These are phyloP conservation scores for Alectoria sarmentosa DNA, from an alignment of 495 filamentous ascomycete genomes.

Conservation along the genomic window DNA sequence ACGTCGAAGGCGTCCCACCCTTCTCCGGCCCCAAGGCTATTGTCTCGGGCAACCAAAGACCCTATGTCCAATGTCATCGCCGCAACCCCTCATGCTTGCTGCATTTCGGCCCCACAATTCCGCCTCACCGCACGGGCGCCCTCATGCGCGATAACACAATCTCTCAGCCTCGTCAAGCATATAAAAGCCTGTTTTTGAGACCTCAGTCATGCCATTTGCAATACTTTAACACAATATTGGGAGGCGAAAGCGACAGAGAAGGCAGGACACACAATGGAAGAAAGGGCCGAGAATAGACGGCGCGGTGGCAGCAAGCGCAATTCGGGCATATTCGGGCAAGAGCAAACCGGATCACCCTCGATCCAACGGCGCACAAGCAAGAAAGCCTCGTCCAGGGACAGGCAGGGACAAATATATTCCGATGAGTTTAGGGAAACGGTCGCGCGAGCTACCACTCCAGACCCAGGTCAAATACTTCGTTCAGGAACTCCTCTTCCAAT, in stretches of 20 bases:
- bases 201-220: constrained; percentile 4
- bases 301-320: constrained; percentile 24
- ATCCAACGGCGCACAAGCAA: constrained; percentile 46
- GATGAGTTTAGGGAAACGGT: constrained; percentile 44
- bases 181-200: not conserved
- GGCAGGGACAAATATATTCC: constrained; percentile 47
- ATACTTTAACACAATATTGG: not conserved
- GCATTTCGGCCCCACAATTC: constrained; percentile 3
- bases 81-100: not conserved
- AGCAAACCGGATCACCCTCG: constrained; percentile 23
- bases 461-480: constrained; percentile 32
- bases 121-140: not conserved
- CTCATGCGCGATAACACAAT: not conserved
- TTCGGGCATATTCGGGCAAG: constrained; percentile 24
- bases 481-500: constrained; percentile 39
- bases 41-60: not conserved
- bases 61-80: not conserved
- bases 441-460: constrained; percentile 45
- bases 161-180: constrained; percentile 1
- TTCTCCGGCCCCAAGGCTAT: not conserved
- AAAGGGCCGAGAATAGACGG: constrained; percentile 19
- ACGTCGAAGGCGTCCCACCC: not conserved
- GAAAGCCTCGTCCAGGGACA: constrained; percentile 45
- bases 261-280: constrained; percentile 18
- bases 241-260: not conserved